These are phyloP conservation scores for Nemania diffusa DNA, from an alignment of 2,329 filamentous ascomycete species.

Conservation along the genomic window DNA sequence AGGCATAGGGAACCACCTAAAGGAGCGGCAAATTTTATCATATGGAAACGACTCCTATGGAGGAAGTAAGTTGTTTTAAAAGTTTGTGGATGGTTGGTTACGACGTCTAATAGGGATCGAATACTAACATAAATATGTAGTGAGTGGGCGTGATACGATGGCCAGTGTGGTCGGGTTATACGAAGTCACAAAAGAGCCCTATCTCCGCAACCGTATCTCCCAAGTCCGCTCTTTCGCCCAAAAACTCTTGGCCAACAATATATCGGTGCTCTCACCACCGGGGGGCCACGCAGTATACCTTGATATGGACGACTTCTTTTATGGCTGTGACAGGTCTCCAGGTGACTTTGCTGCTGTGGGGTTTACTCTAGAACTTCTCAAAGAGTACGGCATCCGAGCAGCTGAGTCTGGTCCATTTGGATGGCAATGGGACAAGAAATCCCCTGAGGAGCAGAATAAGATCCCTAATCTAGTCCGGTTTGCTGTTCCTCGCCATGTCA, in stretches of 20 bases:
- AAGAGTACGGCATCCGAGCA: constrained; percentile 36
- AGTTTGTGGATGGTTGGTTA: not conserved
- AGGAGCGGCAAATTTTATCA: constrained; percentile 39
- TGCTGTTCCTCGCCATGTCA: constrained; percentile 38
- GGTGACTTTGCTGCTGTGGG: constrained; percentile 37
- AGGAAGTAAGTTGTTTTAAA: constrained; percentile 34
- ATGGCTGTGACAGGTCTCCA: constrained; percentile 34
- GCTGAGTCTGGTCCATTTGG: constrained; percentile 36
- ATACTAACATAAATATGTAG: constrained; percentile 18
- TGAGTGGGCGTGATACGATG: constrained; percentile 41
- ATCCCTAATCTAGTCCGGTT: constrained; percentile 40
- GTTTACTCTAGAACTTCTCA: constrained; percentile 37
- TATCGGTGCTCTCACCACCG: constrained; percentile 34
- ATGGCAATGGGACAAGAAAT: constrained; percentile 40
- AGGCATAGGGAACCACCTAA: constrained; percentile 34
- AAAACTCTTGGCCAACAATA: constrained; percentile 25
- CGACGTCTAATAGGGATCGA: not conserved
- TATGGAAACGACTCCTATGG: constrained; percentile 42
- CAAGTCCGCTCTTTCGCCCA: constrained; percentile 37
- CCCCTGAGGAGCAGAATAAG: constrained; percentile 24
- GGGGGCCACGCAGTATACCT: constrained; percentile 41
- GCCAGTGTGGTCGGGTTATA: constrained; percentile 35
- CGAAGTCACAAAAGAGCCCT: constrained; percentile 36
- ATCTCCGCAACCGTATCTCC: constrained; percentile 31
- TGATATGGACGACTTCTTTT: constrained; percentile 41